Base-by-base conservation (phyloP, 176 grass and related monocot genomes). In the Chloris gayana region DNA sequence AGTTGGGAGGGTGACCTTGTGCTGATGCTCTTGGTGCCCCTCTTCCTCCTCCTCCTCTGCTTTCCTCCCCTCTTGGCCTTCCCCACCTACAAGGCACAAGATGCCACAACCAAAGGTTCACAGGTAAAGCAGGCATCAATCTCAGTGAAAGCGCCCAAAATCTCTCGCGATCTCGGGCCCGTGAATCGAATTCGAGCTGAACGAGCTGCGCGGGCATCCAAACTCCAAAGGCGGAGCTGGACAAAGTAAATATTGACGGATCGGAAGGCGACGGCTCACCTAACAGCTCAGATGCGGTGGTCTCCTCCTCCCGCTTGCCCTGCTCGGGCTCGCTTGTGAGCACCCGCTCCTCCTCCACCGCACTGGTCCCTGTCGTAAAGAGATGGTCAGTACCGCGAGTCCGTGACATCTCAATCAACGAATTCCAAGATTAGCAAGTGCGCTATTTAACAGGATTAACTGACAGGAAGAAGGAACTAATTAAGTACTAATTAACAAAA, bases 1-100 rank as follows among this genome's bases (percentile, higher is more conserved):
- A 46, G 94, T 97, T 45, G 88, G 94, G 19, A 97, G 82, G 35
- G 88, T 91, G 25, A 97, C 57, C 72, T 86, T 92, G 87, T 80
- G 84, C 79, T 67, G 60, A 76, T 89, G 83, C 37, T 72, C 72
- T 24, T 82, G 72, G 50, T 91, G 82, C 57, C 84, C 82, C 22
- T 60, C 70, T 42, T 83, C 70, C 47, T 64, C n/a, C n/a, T n/a
- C 76, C 45, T 83, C 75, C 38, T 69, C 24, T 22, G 45, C 47
- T 77, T 80, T 78, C 38, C 41, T 76, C 47, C 53, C 72, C 22
- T 82, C 82, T 27, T 78, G 67, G 21, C 9, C 61, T 67, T 69
- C 88, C 44, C 62, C 65, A 76, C 68, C 89, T 89, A 39, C 79
- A 89, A 79, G 24, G 71, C 58, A 61, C 71, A 85, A 85, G 80